Evolutionary conservation across 345 rosid genomes (phyloP), one percentile per base, ranked within the genome.

Genomic region (Cochlearia excelsa): DNA sequence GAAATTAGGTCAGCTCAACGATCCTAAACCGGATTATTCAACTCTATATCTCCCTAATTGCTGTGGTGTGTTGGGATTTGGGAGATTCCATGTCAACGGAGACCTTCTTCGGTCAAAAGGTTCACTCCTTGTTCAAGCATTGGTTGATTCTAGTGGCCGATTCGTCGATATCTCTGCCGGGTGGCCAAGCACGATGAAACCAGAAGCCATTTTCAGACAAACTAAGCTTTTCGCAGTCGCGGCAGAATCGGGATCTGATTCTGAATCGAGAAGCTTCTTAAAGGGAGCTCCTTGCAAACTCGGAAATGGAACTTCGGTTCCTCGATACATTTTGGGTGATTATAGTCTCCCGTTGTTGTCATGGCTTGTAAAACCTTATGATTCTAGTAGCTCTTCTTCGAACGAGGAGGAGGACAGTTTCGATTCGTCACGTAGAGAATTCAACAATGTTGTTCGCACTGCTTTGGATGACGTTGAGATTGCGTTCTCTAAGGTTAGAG

Each of bases 131-230:
- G 90, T 86, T 67, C 97, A 90, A 64, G 97, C 90, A 27, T 63
- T 90, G 74, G 84, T 86, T 49, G 92, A 86, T 65, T 77, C 85
- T 30, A 75, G 69, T 29, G 88, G 90, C 6, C 81, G 81, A 39
- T 84, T 90, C 72, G 41, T 70, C 16, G 88, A 90, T 75, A 79
- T 90, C 70, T 90, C 97, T 1, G 86, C 90, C 26, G 95, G 95
- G 4, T 86, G 97, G 97, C 92, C 86, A 4, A 51, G 74, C 30
- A 68, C 75, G 0, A 75, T 86, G 76, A 78, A 70, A 41, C 78
- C 82, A 0, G 74, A 73, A 40, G 65, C 82, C 0, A 81, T 86
- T 66, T 58, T 86, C 38, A 66, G 60, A 29, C 80, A 83, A 51
- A 80, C 80, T 0, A 81, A 71, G 73, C 74, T 89, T 50, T 84